Conservation (phyloP, 73 alveolate genomes). For the Vitrella brassicaformis region DNA sequence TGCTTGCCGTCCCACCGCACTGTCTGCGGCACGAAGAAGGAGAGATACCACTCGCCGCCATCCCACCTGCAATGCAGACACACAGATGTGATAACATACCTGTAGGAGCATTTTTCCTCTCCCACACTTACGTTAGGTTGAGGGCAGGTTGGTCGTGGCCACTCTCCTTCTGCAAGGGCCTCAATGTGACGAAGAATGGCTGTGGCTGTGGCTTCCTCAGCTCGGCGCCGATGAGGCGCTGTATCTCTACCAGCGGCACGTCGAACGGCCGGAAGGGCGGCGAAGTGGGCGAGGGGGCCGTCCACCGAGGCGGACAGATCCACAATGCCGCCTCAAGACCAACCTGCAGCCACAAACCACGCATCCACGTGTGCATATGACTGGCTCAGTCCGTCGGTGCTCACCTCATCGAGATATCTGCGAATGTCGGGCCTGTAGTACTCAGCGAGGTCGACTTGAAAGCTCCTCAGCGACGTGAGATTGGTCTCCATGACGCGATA, state of each 20-base stretch:
- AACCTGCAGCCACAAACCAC: not conserved
- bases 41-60: not conserved
- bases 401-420: not conserved
- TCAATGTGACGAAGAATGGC: no score
- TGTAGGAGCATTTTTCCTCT: no score
- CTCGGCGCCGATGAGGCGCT: no score
- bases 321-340: slow-evolving; percentile 4
- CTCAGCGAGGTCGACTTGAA: slow-evolving; percentile 11
- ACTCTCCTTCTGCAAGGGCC: not conserved
- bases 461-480: not conserved
- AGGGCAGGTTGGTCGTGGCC: not conserved
- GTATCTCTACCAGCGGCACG: no score
- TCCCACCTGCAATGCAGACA: not conserved
- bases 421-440: slow-evolving; percentile 2
- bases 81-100: no score
- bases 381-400: not conserved
- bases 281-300: not conserved
- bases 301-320: slow-evolving; percentile 15
- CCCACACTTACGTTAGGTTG: no score
- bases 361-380: not conserved
- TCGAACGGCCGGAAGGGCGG: not conserved
- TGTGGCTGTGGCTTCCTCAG: no score
- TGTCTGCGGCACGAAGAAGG: not conserved
- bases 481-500: slow-evolving; percentile 10
- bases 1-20: not conserved